These are phyloP conservation scores for Phaeosphaeriaceae sp. DNA, from an alignment of 2,329 filamentous ascomycete species.

Conservation along the genomic window DNA sequence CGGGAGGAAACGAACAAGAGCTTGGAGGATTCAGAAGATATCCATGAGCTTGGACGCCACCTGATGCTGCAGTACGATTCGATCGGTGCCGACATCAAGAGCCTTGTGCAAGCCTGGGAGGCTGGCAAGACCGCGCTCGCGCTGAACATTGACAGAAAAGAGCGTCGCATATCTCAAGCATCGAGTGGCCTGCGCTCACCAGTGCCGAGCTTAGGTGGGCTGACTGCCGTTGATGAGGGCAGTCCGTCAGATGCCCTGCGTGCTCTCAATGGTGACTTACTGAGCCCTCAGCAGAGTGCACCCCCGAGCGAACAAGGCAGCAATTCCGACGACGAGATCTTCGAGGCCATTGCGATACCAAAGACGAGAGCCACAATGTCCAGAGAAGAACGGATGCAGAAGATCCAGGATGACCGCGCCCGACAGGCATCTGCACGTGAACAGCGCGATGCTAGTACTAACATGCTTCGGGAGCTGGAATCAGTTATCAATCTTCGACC, in stretches of 20 bases:
- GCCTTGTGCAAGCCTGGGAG: slow-evolving; percentile 59
- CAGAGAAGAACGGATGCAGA: slow-evolving; percentile 84
- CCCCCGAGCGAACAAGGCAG: slow-evolving; percentile 58
- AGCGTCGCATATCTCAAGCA: slow-evolving; percentile 64
- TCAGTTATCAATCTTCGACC: slow-evolving; percentile 71
- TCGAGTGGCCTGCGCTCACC: slow-evolving; percentile 57
- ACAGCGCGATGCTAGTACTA: slow-evolving; percentile 79
- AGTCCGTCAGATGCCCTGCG: slow-evolving; percentile 73
- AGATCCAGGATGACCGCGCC: slow-evolving; percentile 86
- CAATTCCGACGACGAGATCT: slow-evolving; percentile 76
- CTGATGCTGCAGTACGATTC: slow-evolving; percentile 93
- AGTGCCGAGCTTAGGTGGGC: slow-evolving; percentile 67
- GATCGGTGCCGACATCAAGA: slow-evolving; percentile 84
- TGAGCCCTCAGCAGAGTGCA: slow-evolving; percentile 50
- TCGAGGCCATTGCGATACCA: slow-evolving; percentile 85
- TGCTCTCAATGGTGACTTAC: slow-evolving; percentile 75
- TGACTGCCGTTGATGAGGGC: slow-evolving; percentile 62
- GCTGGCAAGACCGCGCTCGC: slow-evolving; percentile 80
- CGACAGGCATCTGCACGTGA: slow-evolving; percentile 75
- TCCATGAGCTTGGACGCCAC: slow-evolving; percentile 75
- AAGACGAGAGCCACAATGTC: slow-evolving; percentile 72
- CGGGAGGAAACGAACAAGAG: slow-evolving; percentile 86
- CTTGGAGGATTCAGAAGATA: slow-evolving; percentile 73
- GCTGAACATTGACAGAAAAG: slow-evolving; percentile 80
- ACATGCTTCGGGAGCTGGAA: slow-evolving; percentile 92